Percentiles rank a stretch among this genome's conserved stretches.
phyloP scores from a whole-genome alignment of 805 yeast genomes.

The Wickerhamiella kurtzmanii region DNA sequence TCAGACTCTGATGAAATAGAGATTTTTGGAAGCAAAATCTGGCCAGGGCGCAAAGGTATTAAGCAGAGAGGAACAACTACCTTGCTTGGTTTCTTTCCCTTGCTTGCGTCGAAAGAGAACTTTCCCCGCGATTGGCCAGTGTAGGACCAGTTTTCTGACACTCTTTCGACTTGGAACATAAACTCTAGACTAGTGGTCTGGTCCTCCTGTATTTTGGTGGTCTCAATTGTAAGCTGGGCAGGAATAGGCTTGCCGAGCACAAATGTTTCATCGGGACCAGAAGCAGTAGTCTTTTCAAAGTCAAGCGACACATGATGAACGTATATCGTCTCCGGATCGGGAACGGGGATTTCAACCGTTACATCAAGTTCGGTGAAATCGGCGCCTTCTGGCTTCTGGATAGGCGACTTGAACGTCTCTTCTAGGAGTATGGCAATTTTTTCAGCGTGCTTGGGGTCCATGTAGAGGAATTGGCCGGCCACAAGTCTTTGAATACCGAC shows the following conservation, averaged over 20 bases:
- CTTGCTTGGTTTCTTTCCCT: background rate
- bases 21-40: constrained; percentile 50
- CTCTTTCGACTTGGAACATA: constrained; percentile 36
- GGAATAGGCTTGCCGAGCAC: constrained; percentile 53
- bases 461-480: constrained; percentile 6
- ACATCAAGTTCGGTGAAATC: constrained; percentile 8
- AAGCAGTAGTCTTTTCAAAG: constrained; percentile 4
- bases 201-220: constrained; percentile 4
- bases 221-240: constrained; percentile 30
- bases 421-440: constrained; percentile 1
- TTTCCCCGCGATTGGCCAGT: constrained; percentile 53
- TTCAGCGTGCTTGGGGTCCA: constrained; percentile 11
- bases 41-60: constrained; percentile 68
- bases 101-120: constrained; percentile 28
- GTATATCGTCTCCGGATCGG: constrained; percentile 46
- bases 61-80: constrained; percentile 33
- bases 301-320: constrained; percentile 44
- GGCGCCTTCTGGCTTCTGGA: background rate
- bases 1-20: constrained; percentile 26
- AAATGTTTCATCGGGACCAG: constrained; percentile 23
- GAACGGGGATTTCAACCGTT: constrained; percentile 39
- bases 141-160: constrained; percentile 63
- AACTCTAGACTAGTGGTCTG: constrained; percentile 23
- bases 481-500: constrained; percentile 12
- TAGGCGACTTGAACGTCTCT: background rate